Evolutionary conservation across 768 basidiomycete genomes (phyloP).

Genomic region (Amylocystis lapponica): DNA sequence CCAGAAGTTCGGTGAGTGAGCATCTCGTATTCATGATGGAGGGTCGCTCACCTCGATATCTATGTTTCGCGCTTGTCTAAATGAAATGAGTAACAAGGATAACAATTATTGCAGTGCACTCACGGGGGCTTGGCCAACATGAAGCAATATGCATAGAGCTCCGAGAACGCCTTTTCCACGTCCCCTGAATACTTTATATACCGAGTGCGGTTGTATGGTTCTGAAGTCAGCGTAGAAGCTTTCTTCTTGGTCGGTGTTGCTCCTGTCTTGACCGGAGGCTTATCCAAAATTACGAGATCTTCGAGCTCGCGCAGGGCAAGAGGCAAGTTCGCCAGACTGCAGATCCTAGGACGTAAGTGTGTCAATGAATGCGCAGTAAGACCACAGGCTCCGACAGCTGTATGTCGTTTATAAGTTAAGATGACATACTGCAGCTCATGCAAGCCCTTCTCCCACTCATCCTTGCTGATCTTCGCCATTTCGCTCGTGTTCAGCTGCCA

Average conservation of each 20-base stretch:
- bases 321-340: slow-evolving; percentile 43
- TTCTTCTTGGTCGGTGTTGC: slow-evolving; percentile 28
- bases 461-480: slow-evolving; percentile 64
- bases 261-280: slow-evolving; percentile 28
- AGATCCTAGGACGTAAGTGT: slow-evolving; percentile 32
- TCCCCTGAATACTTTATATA: slow-evolving; percentile 48
- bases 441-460: slow-evolving; percentile 66
- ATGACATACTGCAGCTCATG: slow-evolving; percentile 36
- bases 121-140: slow-evolving; percentile 65
- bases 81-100: background rate
- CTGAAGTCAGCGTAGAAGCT: slow-evolving; percentile 34
- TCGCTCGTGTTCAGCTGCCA: slow-evolving; percentile 71
- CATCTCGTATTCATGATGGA: background rate
- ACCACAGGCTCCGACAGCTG: slow-evolving; percentile 49
- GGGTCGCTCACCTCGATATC: slow-evolving; percentile 66
- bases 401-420: slow-evolving; percentile 35
- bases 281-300: slow-evolving; percentile 47
- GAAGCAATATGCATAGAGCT: slow-evolving; percentile 71
- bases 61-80: slow-evolving; percentile 66
- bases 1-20: background rate
- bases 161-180: slow-evolving; percentile 47
- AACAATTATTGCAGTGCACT: slow-evolving; percentile 30
- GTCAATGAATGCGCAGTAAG: slow-evolving; percentile 2
- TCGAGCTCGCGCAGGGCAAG: slow-evolving; percentile 56
- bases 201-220: slow-evolving; percentile 49